phyloP scores from a whole-genome alignment of 192 early-diverging fungal species.

The Phycomyces blakesleeanus region DNA sequence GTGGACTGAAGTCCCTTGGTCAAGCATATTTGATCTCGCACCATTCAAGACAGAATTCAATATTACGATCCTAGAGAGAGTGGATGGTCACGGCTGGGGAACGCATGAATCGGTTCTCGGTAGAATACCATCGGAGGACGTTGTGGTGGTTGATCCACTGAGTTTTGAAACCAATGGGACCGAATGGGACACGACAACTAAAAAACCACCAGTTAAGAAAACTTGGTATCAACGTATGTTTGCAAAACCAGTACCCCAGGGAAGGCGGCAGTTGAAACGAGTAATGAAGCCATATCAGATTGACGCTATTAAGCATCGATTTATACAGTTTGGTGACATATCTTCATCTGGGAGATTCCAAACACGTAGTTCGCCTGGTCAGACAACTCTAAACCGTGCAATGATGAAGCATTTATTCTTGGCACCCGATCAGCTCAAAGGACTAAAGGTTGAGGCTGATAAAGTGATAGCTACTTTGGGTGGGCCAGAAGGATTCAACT shows the following conservation, averaged over 20 bases:
- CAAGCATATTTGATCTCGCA: slow-evolving; percentile 21
- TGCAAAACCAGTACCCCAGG: neutral
- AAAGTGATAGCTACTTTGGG: slow-evolving; percentile 16
- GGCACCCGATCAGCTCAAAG: slow-evolving; percentile 7
- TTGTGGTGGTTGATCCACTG: slow-evolving; percentile 16
- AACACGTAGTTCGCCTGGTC: neutral
- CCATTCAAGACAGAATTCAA: slow-evolving; percentile 12
- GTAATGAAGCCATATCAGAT: slow-evolving; percentile 4
- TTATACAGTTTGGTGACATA: slow-evolving; percentile 27
- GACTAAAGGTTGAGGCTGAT: slow-evolving; percentile 6
- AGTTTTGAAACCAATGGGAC: slow-evolving; percentile 20
- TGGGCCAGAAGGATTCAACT: slow-evolving; percentile 11
- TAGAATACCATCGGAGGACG: neutral
- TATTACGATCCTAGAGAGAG: slow-evolving; percentile 19
- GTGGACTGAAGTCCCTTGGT: slow-evolving; percentile 28
- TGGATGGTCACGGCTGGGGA: slow-evolving; percentile 14
- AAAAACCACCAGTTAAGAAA: neutral
- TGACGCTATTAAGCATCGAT: slow-evolving; percentile 1
- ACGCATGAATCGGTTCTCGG: neutral
- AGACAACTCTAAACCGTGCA: slow-evolving; percentile 9
- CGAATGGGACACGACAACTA: slow-evolving; percentile 7
- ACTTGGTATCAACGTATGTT: neutral
- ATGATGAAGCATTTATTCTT: slow-evolving; percentile 10
- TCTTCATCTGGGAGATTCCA: slow-evolving; percentile 17
- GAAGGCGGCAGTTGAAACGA: neutral